Evolutionary conservation across 23 red algal species (phyloP), one percentile per base, ranked within the genome.

Genomic region (Gracilaria domingensis): DNA sequence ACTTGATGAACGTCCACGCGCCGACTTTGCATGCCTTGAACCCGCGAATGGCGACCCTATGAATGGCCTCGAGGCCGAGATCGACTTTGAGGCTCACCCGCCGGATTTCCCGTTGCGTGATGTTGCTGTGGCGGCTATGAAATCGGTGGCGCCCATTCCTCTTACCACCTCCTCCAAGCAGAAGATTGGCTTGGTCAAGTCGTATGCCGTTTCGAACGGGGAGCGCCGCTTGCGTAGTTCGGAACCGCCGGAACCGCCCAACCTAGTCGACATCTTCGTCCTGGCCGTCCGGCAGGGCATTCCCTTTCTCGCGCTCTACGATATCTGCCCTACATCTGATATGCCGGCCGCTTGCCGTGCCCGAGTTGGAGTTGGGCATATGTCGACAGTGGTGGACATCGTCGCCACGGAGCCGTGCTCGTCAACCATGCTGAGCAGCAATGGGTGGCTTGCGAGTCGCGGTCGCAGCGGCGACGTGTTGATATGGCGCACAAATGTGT

Each of bases 171-270:
- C 76, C 51, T 83, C 93, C 38, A 56, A 62, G 44, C 71, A 66
- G 29, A 90, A 90, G 49, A 60, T 82, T 58, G 87, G 93, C 30
- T 45, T 91, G 25, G 93, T 95, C 60, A 89, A 89, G 44, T 87
- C 93, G 17, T 95, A 95, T 67, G 85, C 93, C 17, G 91, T 90
- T 50, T 89, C 84, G 16, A 95, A 95, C 73, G 88, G 88, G 18
- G 93, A 95, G 93, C 80, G 86, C 32, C 66, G 86, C 18, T 69
- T 95, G 33, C 93, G 93, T 17, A 90, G 85, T 69, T 78, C 85
- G n/a, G 93, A 95, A 64, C 93, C 93, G 12, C 93, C 93, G 8
- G 93, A 90, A 20, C 93, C 93, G 14, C 93, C 93, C 39, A 75
- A 79, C 39, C 35, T 89, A 1, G 79, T 83, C 29, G 72, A 74